Conservation (phyloP, 2,329 filamentous ascomycete species). For the Aspergillus sojae region DNA sequence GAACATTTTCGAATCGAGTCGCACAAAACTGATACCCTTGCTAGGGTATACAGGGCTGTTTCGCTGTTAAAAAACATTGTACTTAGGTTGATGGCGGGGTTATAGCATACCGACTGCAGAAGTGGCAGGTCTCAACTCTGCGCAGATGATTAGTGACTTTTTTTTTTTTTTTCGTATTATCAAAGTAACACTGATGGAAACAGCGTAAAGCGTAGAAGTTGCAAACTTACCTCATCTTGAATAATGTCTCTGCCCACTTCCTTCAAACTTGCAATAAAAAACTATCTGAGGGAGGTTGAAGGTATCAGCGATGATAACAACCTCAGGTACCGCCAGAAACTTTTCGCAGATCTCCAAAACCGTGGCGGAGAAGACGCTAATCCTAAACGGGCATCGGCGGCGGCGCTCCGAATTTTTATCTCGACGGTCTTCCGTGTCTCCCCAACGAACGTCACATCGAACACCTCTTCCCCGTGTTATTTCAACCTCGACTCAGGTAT, state of each 20-base stretch:
- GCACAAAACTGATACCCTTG: conserved; percentile 68
- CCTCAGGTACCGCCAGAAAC: conserved; percentile 12
- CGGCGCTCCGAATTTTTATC: conserved; percentile 43
- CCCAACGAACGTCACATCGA: conserved; percentile 20
- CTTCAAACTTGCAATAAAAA: conserved; percentile 1
- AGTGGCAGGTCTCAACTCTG: conserved; percentile 66
- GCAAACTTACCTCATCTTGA: neutral
- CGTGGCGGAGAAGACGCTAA: conserved; percentile 37
- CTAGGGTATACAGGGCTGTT: conserved; percentile 63
- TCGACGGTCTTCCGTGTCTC: conserved; percentile 23
- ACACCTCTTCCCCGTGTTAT: conserved; percentile 4
- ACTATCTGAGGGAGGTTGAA: neutral
- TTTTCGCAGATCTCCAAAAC: conserved; percentile 13
- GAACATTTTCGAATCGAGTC: conserved; percentile 26
- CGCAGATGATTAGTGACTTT: neutral
- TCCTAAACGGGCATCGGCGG: conserved; percentile 31
- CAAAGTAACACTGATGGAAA: neutral
- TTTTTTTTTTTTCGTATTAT: neutral
- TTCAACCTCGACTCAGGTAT: neutral
- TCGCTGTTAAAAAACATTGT: conserved; percentile 22
- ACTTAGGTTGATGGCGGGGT: neutral
- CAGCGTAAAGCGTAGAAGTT: neutral
- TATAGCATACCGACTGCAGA: conserved; percentile 56
- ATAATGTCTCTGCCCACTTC: neutral
- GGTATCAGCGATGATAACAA: conserved; percentile 17